phyloP scores from a whole-genome alignment of 2,329 filamentous ascomycete species.

The Trichophyton mentagrophytes region DNA sequence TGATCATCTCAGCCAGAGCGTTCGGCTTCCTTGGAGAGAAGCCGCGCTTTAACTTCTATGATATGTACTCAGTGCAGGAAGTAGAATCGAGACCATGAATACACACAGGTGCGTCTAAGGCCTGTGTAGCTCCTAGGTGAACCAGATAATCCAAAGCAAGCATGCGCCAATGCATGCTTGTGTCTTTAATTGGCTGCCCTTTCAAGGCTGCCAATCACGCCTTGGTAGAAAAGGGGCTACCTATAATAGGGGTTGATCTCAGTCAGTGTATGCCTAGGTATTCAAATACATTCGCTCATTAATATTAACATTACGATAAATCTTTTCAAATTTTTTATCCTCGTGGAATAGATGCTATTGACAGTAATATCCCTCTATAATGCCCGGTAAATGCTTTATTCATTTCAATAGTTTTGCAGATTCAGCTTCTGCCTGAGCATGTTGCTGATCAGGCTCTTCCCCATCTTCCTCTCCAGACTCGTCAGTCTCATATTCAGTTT shows the following conservation, averaged over 20 bases:
- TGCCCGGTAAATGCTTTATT: neutral
- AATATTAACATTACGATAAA: neutral
- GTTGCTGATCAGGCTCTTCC: slow-evolving; percentile 19
- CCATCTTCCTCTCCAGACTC: slow-evolving; percentile 34
- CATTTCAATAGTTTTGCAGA: neutral
- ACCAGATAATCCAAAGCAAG: neutral
- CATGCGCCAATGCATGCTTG: no score
- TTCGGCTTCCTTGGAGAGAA: neutral
- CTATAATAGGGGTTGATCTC: no score
- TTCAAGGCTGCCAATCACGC: no score
- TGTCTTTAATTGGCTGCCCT: no score
- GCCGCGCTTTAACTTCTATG: neutral
- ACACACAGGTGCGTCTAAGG: neutral
- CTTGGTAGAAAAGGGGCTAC: no score
- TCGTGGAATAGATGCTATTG: neutral
- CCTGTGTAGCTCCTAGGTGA: neutral
- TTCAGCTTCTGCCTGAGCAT: slow-evolving; percentile 17
- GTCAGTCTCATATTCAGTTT: slow-evolving; percentile 11
- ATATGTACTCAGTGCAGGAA: neutral
- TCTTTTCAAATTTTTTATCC: neutral
- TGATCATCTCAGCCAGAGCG: neutral
- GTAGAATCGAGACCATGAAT: neutral
- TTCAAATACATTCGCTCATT: neutral
- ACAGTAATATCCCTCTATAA: neutral
- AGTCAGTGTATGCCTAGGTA: neutral